Percentiles rank a stretch among this genome's conserved stretches.
These are phyloP conservation scores for Viola pubescens DNA, from an alignment of 441 rosid genomes.

Conservation along the genomic window DNA sequence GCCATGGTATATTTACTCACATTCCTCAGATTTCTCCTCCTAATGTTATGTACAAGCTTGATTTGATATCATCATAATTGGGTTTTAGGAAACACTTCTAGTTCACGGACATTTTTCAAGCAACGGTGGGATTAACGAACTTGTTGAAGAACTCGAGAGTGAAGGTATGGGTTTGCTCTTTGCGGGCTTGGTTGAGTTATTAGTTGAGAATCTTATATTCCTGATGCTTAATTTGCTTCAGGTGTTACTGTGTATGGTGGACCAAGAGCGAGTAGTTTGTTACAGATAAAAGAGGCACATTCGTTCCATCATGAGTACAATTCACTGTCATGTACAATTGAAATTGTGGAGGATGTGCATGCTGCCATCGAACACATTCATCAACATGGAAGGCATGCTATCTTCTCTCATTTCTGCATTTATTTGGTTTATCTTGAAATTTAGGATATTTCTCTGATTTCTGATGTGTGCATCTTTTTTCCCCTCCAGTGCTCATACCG, in stretches of 20 bases:
- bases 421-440: neutral
- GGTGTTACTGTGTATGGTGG: constrained; percentile 77
- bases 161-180: constrained; percentile 33
- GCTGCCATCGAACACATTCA: constrained; percentile 79
- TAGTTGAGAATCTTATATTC: neutral
- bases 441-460: neutral
- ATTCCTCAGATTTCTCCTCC: constrained; percentile 3
- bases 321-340: constrained; percentile 71
- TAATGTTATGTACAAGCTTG: neutral
- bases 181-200: neutral
- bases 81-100: constrained; percentile 77
- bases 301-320: constrained; percentile 79
- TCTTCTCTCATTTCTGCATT: neutral
- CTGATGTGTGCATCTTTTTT: constrained; percentile 1
- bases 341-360: constrained; percentile 64
- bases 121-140: constrained; percentile 41
- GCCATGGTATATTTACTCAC: constrained; percentile 52
- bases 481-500: constrained; percentile 69
- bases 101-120: constrained; percentile 60
- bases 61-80: constrained; percentile 6
- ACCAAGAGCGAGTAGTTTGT: constrained; percentile 49
- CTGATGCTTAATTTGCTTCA: constrained; percentile 23
- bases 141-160: constrained; percentile 36
- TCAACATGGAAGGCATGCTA: constrained; percentile 63
- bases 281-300: constrained; percentile 48